Conservation (phyloP, 148 eudicot genomes). For the Diospyros kaki region DNA sequence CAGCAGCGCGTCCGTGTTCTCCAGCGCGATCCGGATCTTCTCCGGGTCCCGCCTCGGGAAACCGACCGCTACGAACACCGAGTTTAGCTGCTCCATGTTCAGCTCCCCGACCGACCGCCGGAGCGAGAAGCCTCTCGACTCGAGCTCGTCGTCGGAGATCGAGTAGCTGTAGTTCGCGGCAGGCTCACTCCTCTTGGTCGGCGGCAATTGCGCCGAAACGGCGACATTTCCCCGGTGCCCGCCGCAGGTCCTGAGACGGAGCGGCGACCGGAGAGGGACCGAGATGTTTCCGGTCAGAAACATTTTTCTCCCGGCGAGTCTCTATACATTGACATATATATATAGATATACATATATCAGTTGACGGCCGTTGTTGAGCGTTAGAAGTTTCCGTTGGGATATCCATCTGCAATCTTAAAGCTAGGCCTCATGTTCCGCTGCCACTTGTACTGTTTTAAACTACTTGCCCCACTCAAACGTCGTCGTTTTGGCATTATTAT, state of each 20-base stretch:
- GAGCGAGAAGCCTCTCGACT: conserved; percentile 56
- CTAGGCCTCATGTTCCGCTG: too few species aligned
- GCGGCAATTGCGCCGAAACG: conserved; percentile 20
- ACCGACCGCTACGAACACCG: conserved; percentile 84
- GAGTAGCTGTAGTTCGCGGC: conserved; percentile 16
- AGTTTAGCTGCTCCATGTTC: conserved; percentile 77
- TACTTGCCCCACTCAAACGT: too few species aligned
- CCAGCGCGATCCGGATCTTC: conserved; percentile 61
- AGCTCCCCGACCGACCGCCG: conserved; percentile 47
- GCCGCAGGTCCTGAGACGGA: conserved; percentile 17
- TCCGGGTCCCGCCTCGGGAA: conserved; percentile 85
- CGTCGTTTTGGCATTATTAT: too few species aligned
- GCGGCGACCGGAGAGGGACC: conserved; percentile 17
- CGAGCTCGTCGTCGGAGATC: conserved; percentile 51
- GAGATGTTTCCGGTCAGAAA: not conserved
- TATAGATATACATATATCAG: too few species aligned
- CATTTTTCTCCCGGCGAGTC: too few species aligned
- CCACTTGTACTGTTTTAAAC: too few species aligned
- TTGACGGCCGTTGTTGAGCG: too few species aligned
- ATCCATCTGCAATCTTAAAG: too few species aligned
- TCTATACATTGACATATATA: too few species aligned
- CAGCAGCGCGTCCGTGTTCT: conserved; percentile 57
- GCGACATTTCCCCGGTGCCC: not conserved
- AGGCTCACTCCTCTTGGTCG: not conserved
- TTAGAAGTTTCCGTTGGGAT: too few species aligned